phyloP scores from a whole-genome alignment of 345 rosid genomes.

The Dipteronia sinensis region DNA sequence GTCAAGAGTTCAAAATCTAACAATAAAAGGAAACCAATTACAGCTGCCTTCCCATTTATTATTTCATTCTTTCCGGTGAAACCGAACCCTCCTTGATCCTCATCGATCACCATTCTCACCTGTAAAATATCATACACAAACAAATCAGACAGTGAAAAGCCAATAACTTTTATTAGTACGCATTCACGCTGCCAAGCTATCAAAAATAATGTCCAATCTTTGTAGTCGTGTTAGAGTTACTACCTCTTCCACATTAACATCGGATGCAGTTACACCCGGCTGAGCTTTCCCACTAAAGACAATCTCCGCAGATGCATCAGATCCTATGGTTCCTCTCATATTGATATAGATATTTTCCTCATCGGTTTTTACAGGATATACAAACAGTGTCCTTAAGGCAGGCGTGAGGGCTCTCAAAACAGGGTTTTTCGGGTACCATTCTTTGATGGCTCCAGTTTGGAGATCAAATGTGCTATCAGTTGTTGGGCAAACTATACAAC shows the following conservation, averaged over 20 bases:
- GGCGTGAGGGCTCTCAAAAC: conserved; percentile 88
- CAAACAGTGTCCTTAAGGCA: conserved; percentile 63
- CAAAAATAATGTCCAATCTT: too few relatives aligned
- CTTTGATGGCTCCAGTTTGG: conserved; percentile 65
- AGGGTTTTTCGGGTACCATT: conserved; percentile 95
- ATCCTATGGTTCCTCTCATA: conserved; percentile 43
- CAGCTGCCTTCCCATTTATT: conserved; percentile 92
- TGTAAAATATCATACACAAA: conserved; percentile 27
- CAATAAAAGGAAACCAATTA: conserved; percentile 80
- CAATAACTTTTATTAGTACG: not conserved
- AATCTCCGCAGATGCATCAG: conserved; percentile 80
- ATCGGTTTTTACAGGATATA: conserved; percentile 73
- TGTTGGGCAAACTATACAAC: conserved; percentile 89
- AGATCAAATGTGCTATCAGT: conserved; percentile 92
- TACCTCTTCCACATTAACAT: conserved; percentile 94
- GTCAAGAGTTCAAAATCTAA: conserved; percentile 94
- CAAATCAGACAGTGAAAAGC: not conserved
- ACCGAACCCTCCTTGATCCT: conserved; percentile 70
- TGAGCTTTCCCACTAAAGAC: conserved; percentile 93
- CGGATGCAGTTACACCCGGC: conserved; percentile 81
- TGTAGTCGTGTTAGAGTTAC: not conserved
- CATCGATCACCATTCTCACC: conserved; percentile 95
- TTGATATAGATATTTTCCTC: conserved; percentile 76
- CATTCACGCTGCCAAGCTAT: too few relatives aligned
- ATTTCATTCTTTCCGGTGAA: conserved; percentile 74